Percentiles rank a stretch among this genome's conserved stretches.
Conservation (phyloP, 2,329 filamentous ascomycete species). For the Sporothrix protearum region DNA sequence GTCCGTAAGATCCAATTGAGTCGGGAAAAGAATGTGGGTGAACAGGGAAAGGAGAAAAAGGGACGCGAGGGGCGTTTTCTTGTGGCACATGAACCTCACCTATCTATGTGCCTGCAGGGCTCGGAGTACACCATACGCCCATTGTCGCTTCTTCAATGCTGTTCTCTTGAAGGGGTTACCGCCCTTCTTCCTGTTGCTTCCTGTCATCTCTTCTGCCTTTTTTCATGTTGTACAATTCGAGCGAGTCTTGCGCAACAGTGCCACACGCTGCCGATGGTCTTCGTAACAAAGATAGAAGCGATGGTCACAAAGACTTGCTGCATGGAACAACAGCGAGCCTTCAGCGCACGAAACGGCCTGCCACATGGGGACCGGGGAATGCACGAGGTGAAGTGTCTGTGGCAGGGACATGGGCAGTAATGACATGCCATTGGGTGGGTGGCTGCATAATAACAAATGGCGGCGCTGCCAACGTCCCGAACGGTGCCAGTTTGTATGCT, state of each 20-base stretch:
- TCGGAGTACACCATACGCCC: background rate
- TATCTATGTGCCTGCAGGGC: background rate
- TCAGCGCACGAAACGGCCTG: background rate
- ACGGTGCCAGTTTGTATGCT: background rate
- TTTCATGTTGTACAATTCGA: background rate
- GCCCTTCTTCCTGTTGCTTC: background rate
- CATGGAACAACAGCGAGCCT: background rate
- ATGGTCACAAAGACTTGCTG: background rate
- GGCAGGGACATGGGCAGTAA: background rate
- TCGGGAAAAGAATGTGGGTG: background rate
- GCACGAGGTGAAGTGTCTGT: background rate
- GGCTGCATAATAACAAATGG: background rate
- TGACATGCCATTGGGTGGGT: background rate
- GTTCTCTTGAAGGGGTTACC: background rate
- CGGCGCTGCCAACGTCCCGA: background rate
- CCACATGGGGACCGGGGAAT: conserved; percentile 8
- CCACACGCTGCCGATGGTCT: background rate
- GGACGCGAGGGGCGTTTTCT: conserved; percentile 6
- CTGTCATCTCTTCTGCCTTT: background rate
- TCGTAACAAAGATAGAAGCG: background rate
- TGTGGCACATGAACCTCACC: conserved; percentile 15
- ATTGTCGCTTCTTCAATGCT: background rate
- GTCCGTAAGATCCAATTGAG: conserved; percentile 1
- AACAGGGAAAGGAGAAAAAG: background rate
- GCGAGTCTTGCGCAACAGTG: background rate